Percentiles rank a stretch among this genome's conserved stretches.
These are phyloP conservation scores for Pneumocystis carinii DNA, from an alignment of 1,139 yeast genomes.

Conservation along the genomic window DNA sequence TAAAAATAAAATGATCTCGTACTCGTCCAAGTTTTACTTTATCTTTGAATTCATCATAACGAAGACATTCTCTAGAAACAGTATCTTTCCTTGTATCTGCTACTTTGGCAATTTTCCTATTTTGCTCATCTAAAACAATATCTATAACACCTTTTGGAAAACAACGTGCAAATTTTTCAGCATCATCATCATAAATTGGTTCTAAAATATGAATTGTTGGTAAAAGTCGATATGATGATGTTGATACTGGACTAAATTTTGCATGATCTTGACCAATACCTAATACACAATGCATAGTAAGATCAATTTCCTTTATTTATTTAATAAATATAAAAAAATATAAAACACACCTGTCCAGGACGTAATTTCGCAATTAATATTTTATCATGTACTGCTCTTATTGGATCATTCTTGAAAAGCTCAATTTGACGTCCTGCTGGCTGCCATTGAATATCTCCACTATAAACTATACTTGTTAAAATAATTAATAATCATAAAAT, in stretches of 20 bases:
- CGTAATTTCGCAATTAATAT: conserved; percentile 80
- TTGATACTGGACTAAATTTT: conserved; percentile 89
- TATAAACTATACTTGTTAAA: conserved; percentile 38
- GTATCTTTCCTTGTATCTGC: conserved; percentile 87
- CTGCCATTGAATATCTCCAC: conserved; percentile 73
- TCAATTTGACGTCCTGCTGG: conserved; percentile 82
- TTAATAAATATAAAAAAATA: neutral
- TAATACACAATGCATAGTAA: conserved; percentile 77
- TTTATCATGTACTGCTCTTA: conserved; percentile 45
- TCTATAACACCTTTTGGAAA: conserved; percentile 89
- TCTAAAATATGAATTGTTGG: conserved; percentile 68
- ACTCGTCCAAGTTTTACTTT: conserved; percentile 82
- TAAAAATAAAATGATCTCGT: conserved; percentile 80
- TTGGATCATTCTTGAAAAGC: conserved; percentile 52
- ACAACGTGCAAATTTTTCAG: conserved; percentile 67
- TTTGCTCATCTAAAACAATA: conserved; percentile 38
- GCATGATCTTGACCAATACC: conserved; percentile 95
- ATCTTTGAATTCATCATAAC: conserved; percentile 80
- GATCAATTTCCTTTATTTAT: conserved; percentile 44
- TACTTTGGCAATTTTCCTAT: conserved; percentile 41
- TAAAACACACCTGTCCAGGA: conserved; percentile 55
- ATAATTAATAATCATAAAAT: neutral
- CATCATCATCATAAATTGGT: conserved; percentile 65
- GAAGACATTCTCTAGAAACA: conserved; percentile 85
- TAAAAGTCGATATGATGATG: conserved; percentile 89